Percentiles rank a stretch among this genome's conserved stretches.
These are phyloP conservation scores for Megacollybia marginata DNA, from an alignment of 768 basidiomycete species.

Conservation along the genomic window DNA sequence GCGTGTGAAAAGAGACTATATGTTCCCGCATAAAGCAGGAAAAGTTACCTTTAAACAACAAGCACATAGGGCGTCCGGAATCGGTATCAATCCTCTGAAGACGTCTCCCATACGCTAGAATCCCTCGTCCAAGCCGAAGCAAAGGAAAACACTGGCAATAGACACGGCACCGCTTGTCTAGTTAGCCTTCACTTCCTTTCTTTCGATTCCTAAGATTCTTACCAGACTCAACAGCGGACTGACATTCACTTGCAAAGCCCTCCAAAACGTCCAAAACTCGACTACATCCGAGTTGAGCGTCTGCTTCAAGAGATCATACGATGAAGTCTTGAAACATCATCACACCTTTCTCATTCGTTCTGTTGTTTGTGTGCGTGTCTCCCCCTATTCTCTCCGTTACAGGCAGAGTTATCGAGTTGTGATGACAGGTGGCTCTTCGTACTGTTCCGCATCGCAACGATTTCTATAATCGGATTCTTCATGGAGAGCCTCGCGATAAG, in stretches of 20 bases:
- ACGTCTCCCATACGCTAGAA: constrained; percentile 51
- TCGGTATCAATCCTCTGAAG: constrained; percentile 35
- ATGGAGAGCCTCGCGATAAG: constrained; percentile 47
- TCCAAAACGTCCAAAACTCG: constrained; percentile 59
- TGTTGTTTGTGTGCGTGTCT: constrained; percentile 52
- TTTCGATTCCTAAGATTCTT: background rate
- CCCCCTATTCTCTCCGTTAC: background rate
- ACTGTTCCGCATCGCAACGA: constrained; percentile 53
- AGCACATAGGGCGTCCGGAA: constrained; percentile 53
- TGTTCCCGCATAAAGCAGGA: too few species aligned
- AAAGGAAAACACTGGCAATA: constrained; percentile 21
- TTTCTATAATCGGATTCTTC: constrained; percentile 56
- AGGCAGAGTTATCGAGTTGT: background rate
- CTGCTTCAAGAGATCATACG: constrained; percentile 69
- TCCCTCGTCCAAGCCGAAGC: constrained; percentile 47
- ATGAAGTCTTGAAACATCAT: constrained; percentile 58
- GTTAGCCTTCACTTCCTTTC: constrained; percentile 47
- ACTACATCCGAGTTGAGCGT: constrained; percentile 44
- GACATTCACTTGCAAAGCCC: constrained; percentile 58
- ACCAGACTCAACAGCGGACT: constrained; percentile 48
- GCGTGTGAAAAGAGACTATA: too few species aligned
- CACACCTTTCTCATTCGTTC: constrained; percentile 63
- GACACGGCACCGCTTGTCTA: constrained; percentile 52
- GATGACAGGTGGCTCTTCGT: constrained; percentile 45
- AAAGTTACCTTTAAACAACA: too few species aligned